A percentile compares a stretch with the other conserved stretches of the same genome.
phyloP scores from a whole-genome alignment of 2,329 filamentous ascomycete species.

The Ophiostoma sp. region DNA sequence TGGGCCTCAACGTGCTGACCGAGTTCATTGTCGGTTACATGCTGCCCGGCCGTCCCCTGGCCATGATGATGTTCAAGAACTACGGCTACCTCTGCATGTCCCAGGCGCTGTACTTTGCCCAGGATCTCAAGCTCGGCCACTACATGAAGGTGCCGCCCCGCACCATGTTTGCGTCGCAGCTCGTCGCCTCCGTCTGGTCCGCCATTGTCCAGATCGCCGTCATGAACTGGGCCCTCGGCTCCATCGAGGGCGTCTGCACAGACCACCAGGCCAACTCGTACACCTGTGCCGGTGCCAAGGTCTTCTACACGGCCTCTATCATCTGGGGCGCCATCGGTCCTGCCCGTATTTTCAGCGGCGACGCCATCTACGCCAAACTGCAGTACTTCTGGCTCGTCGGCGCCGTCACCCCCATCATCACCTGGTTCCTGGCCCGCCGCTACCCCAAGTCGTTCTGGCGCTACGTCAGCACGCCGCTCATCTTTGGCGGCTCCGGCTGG shows the following conservation, averaged over 20 bases:
- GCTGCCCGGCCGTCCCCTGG: slow-evolving; percentile 64
- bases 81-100: slow-evolving; percentile 61
- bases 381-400: slow-evolving; percentile 70
- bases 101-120: slow-evolving; percentile 59
- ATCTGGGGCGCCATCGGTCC: slow-evolving; percentile 72
- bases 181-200: slow-evolving; percentile 56
- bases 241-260: slow-evolving; percentile 58
- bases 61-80: slow-evolving; percentile 67
- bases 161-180: slow-evolving; percentile 56
- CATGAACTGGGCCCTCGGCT: slow-evolving; percentile 59
- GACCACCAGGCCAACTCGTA: slow-evolving; percentile 51
- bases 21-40: slow-evolving; percentile 73
- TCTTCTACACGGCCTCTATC: slow-evolving; percentile 63
- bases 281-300: slow-evolving; percentile 50
- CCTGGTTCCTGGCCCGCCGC: slow-evolving; percentile 56
- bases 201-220: slow-evolving; percentile 59
- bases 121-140: slow-evolving; percentile 65
- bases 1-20: slow-evolving; percentile 66
- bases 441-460: slow-evolving; percentile 58
- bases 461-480: slow-evolving; percentile 62
- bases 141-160: slow-evolving; percentile 68
- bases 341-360: slow-evolving; percentile 60
- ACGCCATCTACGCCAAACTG: slow-evolving; percentile 57
- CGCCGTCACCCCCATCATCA: slow-evolving; percentile 55
- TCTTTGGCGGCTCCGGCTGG: slow-evolving; percentile 59